These are phyloP conservation scores for Cyberlindnera japonica DNA, from an alignment of 805 yeast species.

Conservation along the genomic window DNA sequence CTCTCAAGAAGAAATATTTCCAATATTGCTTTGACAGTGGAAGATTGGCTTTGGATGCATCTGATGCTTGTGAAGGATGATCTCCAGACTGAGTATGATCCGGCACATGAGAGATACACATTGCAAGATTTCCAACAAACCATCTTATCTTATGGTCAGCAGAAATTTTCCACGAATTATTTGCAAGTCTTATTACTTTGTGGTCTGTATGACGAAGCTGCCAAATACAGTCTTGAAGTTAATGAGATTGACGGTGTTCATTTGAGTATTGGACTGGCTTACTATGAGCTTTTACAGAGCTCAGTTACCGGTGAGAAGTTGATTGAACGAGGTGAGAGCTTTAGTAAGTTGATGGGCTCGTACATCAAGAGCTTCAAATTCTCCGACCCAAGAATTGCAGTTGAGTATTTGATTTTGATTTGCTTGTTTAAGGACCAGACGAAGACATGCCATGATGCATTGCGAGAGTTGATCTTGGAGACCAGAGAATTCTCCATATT, in stretches of 20 bases:
- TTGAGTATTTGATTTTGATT: constrained; percentile 78
- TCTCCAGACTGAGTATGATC: constrained; percentile 38
- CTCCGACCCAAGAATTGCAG: constrained; percentile 85
- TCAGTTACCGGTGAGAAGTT: constrained; percentile 33
- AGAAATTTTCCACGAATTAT: constrained; percentile 67
- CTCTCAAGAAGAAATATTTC: constrained; percentile 64
- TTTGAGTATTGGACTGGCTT: constrained; percentile 74
- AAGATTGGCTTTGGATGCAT: constrained; percentile 97
- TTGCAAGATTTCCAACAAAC: constrained; percentile 70
- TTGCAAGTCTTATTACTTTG: constrained; percentile 68
- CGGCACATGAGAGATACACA: constrained; percentile 67
- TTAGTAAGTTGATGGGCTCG: constrained; percentile 68
- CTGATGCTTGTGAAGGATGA: constrained; percentile 68
- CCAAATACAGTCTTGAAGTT: constrained; percentile 54
- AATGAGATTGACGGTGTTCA: constrained; percentile 88
- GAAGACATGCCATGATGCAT: constrained; percentile 66
- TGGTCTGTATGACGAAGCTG: constrained; percentile 81
- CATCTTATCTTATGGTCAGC: constrained; percentile 67
- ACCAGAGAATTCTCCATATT: constrained; percentile 80
- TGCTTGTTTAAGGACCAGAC: constrained; percentile 51
- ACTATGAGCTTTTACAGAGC: constrained; percentile 64
- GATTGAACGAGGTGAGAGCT: constrained; percentile 34
- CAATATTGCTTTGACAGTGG: constrained; percentile 69
- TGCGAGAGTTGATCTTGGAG: constrained; percentile 79
- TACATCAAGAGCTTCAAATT: constrained; percentile 80